phyloP scores from a whole-genome alignment of 306 rosid genomes.

The Clitoria ternatea region DNA sequence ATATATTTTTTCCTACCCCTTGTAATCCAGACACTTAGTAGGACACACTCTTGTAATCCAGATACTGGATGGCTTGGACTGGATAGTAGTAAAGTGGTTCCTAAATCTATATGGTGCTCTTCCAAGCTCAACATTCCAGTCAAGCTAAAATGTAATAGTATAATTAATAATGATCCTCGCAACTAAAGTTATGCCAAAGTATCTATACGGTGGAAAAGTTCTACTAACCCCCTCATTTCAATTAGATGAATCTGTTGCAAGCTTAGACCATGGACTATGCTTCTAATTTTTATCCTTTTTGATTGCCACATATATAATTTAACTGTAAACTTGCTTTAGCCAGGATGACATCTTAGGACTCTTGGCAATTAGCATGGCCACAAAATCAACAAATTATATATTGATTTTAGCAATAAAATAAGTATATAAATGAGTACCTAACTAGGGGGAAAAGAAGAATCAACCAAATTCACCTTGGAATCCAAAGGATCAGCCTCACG shows the following conservation, averaged over 20 bases:
- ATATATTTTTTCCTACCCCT: too few relatives aligned
- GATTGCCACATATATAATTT: neutral
- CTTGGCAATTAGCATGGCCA: neutral
- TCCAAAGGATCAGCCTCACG: conserved; percentile 92
- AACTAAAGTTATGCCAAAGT: too few relatives aligned
- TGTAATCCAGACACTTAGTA: too few relatives aligned
- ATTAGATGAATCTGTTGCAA: neutral
- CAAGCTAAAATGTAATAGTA: neutral
- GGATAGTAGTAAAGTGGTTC: neutral
- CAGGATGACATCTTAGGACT: neutral
- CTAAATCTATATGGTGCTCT: neutral
- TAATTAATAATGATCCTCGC: neutral
- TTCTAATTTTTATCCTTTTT: neutral
- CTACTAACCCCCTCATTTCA: neutral
- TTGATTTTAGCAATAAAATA: too few relatives aligned
- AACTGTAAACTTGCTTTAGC: neutral
- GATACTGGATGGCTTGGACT: neutral
- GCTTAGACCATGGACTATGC: neutral
- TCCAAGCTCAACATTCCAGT: neutral
- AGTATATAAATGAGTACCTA: neutral
- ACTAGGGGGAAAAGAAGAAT: neutral
- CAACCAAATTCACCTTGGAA: conserved; percentile 45
- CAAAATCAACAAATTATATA: neutral
- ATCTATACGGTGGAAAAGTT: neutral
- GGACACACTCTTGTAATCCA: too few relatives aligned